Base-by-base conservation (phyloP, 352 stramenopile genomes). In the Phytophthora boehmeriae region DNA sequence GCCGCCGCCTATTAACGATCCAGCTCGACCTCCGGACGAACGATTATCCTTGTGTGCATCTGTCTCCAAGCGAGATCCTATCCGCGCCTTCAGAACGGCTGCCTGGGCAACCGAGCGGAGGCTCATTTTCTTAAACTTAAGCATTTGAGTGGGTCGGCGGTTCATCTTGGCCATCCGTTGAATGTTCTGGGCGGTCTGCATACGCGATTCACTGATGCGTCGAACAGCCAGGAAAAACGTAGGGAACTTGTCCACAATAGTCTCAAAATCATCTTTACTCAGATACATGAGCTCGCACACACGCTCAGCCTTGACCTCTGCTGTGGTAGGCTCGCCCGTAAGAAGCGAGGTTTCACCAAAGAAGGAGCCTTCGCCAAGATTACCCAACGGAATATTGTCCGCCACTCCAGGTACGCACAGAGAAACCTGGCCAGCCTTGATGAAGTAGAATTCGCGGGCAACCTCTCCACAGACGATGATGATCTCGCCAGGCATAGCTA, bases 371-470 rank as follows among this genome's bases (percentile, higher is more conserved):
- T 89, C 84, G 10, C 76, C 73, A 1, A 93, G 76, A 28, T 86
- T 88, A 5, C 82, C 83, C 4, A 93, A 42, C 17, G 85, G 80
- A 25, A 88, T 64, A 8, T 68, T 59, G 11, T 73, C 46, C 2
- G 69, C 47, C 2, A 71, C 41, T 2, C 55, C 55, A 5, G 61
- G 61, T 4, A 88, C 76, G n/a, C 67, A 81, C 1, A 90, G 63
- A 9, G 75, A 87, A 9, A 90, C 84, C 27, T 75, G 73, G 1
- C 78, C 82, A 46, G 71, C 77, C 45, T 87, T 88, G 51, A 93
- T 91, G 30, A 93, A 89, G 55, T 91, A 93, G 48, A 93, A 90
- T 63, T 90, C 78, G 19, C 50, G 75, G 27, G 65, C 73, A 36
- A 81, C 46, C 60, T 93, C 84, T 22, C 72, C 82, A 34, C 78